Base-by-base conservation (phyloP, 2,329 filamentous ascomycete species). In the Mariannaea elegans region DNA sequence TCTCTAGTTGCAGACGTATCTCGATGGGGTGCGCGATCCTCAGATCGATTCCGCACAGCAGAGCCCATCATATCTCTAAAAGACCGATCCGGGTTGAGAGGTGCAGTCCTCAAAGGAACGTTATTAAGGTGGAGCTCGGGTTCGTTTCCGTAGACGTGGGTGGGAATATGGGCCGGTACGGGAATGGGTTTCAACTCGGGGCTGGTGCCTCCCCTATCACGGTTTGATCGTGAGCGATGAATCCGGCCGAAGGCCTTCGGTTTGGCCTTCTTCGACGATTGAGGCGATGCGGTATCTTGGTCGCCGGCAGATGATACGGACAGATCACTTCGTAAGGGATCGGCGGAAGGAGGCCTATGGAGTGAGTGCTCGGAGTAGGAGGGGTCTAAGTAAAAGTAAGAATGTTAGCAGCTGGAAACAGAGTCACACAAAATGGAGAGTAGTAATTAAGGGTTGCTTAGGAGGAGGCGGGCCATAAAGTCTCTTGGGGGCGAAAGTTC, bases 41-140 rank as follows among this genome's bases (percentile, higher is more conserved):
- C 87, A 3, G 91, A 93, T 67, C 90, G 88, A 66, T 91, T 92
- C 62, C 91, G 85, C 55, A 83, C 76, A 21, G 83, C 82, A 27
- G 90, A 86, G 63, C 79, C 81, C 80, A 91, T 89, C 78, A 90
- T 89, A 42, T 90, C 85, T 66, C 86, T 85, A 68, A 89, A 87
- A 3, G 87, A 83, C 66, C 88, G 85, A 56, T 93, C 91, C 67
- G 87, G 84, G 34, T 77, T 84, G 31, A 88, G 75, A 1, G 90
- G 87, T 9, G 90, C 86, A 1, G 89, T 88, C 72, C 84, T 89
- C 51, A 87, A 78, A 32, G 75, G 69, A 8, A 72, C 63, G 31
- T 68, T 67, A 55, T 69, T 72, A 44, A 76, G 73, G 52, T 72
- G 57, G 5, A 68, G 31, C 38, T 74, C 65, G 47, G 68, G 66